Percentiles rank a stretch among this genome's conserved stretches.
These are phyloP conservation scores for Penicillium egyptiacum DNA, from an alignment of 495 filamentous ascomycete genomes.

Conservation along the genomic window DNA sequence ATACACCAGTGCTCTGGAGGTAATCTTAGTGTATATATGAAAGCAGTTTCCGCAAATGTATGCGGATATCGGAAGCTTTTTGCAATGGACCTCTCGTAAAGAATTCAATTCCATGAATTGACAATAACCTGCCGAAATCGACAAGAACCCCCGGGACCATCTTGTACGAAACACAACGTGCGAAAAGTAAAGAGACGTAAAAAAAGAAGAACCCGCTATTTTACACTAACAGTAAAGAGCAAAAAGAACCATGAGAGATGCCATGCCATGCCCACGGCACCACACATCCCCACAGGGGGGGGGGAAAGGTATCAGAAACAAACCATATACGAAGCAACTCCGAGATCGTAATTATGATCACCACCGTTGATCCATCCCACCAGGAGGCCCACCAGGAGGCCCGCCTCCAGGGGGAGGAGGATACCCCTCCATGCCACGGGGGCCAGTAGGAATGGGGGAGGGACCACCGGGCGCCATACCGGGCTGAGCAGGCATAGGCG, in stretches of 20 bases:
- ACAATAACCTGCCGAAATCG: background rate
- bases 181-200: slow-evolving; percentile 7
- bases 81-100: background rate
- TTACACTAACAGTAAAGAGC: slow-evolving; percentile 21
- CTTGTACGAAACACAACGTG: background rate
- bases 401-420: slow-evolving; percentile 28
- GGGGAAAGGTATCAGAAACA: slow-evolving; percentile 17
- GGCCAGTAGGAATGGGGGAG: slow-evolving; percentile 28
- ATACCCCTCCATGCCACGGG: slow-evolving; percentile 37
- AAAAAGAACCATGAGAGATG: slow-evolving; percentile 4
- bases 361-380: slow-evolving; percentile 28
- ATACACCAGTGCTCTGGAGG: slow-evolving; percentile 8
- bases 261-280: background rate
- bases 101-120: background rate
- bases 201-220: slow-evolving; percentile 25
- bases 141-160: background rate
- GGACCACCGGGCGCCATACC: slow-evolving; percentile 16
- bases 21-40: slow-evolving; percentile 17
- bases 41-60: background rate
- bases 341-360: slow-evolving; percentile 12
- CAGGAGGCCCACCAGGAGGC: slow-evolving; percentile 23
- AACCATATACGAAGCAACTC: slow-evolving; percentile 2
- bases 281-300: slow-evolving; percentile 1
- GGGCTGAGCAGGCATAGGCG: slow-evolving; percentile 27
- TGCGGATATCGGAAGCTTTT: background rate